Evolutionary conservation across 2,329 filamentous ascomycete species (phyloP), one percentile per base, ranked within the genome.

Genomic region (Stagonosporopsis rhizophila): DNA sequence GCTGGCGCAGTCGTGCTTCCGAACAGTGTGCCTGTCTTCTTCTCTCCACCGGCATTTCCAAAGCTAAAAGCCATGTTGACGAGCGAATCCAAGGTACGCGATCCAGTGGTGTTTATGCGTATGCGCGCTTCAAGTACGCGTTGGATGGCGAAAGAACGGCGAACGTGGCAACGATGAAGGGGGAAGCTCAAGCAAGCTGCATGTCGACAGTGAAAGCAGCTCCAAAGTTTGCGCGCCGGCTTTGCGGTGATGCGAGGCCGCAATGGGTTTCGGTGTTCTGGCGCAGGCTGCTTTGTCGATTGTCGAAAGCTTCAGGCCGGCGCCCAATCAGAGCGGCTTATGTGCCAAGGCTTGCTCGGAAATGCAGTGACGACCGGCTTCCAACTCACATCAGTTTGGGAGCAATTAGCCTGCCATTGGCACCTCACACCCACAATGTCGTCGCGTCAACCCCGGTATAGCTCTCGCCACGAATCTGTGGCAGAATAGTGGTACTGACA

Each of bases 401-500:
- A 64, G 59, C 74, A 69, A 64, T 65, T 66, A 53, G 64, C 65
- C 67, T 70, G 73, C 73, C 71, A 75, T 74, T 76, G 72, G 63
- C 68, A 66, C 63, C 60, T 52, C 61, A 72, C 65, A 72, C 67
- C 75, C 80, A 84, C 70, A 70, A 88, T 88, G 86, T 80, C 86
- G 70, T 77, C 80, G 73, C 80, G 86, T 73, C 82, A 85, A 76
- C 82, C 86, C 70, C 77, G 83, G 86, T 87, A 81, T 50, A 78
- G 47, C 7, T 37, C 15, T 51, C 32, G 61, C 50, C 44, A 5
- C 35, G 34, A 46, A 49, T 39, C 61, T 46, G 63, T 25, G 9
- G 7, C 17, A 7, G 44, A 39, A 30, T 54, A 37, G n/a, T 27
- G 32, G 44, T 50, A 59, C 72, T 74, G 60, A 73, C 60, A 61